Base-by-base conservation (phyloP, 1,139 yeast genomes). In the Hyphopichia burtonii region DNA sequence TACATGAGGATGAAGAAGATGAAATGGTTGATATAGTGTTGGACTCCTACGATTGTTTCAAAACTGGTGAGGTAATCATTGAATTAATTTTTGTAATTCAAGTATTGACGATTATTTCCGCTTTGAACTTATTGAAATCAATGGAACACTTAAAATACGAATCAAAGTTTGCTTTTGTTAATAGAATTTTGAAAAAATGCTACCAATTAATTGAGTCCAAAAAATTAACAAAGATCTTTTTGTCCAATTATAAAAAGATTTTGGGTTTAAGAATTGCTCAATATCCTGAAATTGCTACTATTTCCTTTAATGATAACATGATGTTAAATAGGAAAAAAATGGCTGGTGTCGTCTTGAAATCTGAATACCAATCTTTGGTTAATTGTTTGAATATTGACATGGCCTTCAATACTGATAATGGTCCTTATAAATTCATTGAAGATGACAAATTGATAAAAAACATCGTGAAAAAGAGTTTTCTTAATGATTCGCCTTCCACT, bases 41-140 rank as follows among this genome's bases (percentile, higher is more conserved):
- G 30, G 86, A 81, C 19, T 69, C 82, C 0, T 85, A 80, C 59
- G 91, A 85, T 52, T 74, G 83, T 46, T 84, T 76, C 53, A 56
- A 51, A 8, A 71, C 79, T 35, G 80, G 82, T 12, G 86, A 81
- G 37, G 69, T 82, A 1, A 63, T 76, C 15, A 72, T 83, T 25
- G 91, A 85, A 55, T 61, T 80, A 25, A 63, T 74, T 1, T 63
- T 83, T 25, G 45, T 84, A 12, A 46, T 83, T 6, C 86, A 83
- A 51, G 66, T 78, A 2, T 53, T 81, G 6, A 66, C 82, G 0
- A 68, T 77, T 1, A 41, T 80, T 5, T 55, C 65, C 1, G 52
- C 63, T 19, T 62, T 76, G 28, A 62, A 73, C 46, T 46, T 55
- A 18, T 49, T 63, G 5, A 61, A 61, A 36, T 59, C 74, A 0